Percentiles rank a stretch among this genome's conserved stretches.
Conservation (phyloP, 176 grass and related monocot species). For the Pontederia crassipes region DNA sequence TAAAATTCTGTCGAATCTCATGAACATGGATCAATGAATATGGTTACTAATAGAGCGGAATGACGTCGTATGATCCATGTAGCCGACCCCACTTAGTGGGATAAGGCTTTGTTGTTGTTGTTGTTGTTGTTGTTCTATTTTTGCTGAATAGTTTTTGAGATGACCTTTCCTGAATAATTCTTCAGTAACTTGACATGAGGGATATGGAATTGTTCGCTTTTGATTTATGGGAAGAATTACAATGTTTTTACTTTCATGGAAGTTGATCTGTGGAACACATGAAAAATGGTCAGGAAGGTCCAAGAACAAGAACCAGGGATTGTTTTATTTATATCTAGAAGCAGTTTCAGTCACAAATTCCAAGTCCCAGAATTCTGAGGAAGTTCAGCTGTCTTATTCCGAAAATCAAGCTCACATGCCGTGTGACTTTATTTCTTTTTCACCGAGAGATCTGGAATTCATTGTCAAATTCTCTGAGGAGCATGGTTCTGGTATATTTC, state of each 20-base stretch:
- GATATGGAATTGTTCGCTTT: too few relatives aligned
- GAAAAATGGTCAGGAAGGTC: slow-evolving; percentile 53
- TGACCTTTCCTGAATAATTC: too few relatives aligned
- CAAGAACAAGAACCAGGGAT: slow-evolving; percentile 49
- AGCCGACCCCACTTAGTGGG: too few relatives aligned
- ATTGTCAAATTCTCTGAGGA: slow-evolving; percentile 46
- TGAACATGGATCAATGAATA: too few relatives aligned
- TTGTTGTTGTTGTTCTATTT: too few relatives aligned
- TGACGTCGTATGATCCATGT: too few relatives aligned
- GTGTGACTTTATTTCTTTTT: slow-evolving; percentile 40
- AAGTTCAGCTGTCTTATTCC: slow-evolving; percentile 25
- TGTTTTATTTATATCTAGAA: slow-evolving; percentile 86
- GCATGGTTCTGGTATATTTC: slow-evolving; percentile 70
- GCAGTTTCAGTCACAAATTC: slow-evolving; percentile 69
- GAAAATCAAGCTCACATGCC: slow-evolving; percentile 25
- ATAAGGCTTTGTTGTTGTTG: too few relatives aligned
- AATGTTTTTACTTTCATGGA: slow-evolving; percentile 5
- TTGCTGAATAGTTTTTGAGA: too few relatives aligned
- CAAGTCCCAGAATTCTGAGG: slow-evolving; percentile 36
- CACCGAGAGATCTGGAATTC: slow-evolving; percentile 42
- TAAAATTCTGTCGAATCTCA: too few relatives aligned
- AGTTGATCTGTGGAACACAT: slow-evolving; percentile 8
- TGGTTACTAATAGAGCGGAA: too few relatives aligned
- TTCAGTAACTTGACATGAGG: too few relatives aligned
- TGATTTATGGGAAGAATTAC: too few relatives aligned